phyloP scores from a whole-genome alignment of 176 grass and related monocot species.

The Carex myosuroides region DNA sequence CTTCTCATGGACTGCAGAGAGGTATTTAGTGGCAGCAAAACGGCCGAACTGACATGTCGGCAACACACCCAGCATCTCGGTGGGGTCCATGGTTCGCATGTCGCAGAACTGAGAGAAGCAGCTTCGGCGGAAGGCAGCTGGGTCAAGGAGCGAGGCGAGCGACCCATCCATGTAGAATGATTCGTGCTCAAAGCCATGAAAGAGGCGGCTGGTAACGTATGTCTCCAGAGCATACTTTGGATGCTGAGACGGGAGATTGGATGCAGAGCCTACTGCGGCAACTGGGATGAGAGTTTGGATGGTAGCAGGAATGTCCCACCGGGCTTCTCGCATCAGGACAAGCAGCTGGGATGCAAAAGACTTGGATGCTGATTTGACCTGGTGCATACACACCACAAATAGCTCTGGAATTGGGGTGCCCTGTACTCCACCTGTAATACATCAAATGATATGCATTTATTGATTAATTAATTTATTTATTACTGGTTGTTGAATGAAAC shows the following conservation, averaged over 20 bases:
- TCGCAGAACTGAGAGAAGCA: constrained; percentile 71
- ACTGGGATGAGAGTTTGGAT: constrained; percentile 52
- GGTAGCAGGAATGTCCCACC: constrained; percentile 50
- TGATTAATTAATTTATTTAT: neutral
- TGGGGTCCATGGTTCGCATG: constrained; percentile 94
- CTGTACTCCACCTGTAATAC: neutral
- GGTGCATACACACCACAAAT: constrained; percentile 53
- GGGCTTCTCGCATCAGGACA: constrained; percentile 48
- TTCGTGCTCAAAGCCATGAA: constrained; percentile 91
- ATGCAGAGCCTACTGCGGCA: constrained; percentile 3
- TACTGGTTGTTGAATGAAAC: neutral
- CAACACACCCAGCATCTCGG: constrained; percentile 77
- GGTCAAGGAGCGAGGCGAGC: constrained; percentile 80
- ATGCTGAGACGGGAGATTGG: constrained; percentile 28
- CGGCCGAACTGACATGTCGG: constrained; percentile 76
- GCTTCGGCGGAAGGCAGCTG: constrained; percentile 60
- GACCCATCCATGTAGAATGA: constrained; percentile 97
- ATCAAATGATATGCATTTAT: neutral
- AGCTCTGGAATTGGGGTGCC: constrained; percentile 53
- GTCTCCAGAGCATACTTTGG: constrained; percentile 84
- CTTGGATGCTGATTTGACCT: constrained; percentile 55
- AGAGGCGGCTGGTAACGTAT: constrained; percentile 52
- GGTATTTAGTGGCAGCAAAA: constrained; percentile 65
- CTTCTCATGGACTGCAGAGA: constrained; percentile 32
- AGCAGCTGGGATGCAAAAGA: constrained; percentile 65